Percentiles rank a stretch among this genome's conserved stretches.
Conservation (phyloP, 495 filamentous ascomycete species). For the Penicillium maclennaniae region DNA sequence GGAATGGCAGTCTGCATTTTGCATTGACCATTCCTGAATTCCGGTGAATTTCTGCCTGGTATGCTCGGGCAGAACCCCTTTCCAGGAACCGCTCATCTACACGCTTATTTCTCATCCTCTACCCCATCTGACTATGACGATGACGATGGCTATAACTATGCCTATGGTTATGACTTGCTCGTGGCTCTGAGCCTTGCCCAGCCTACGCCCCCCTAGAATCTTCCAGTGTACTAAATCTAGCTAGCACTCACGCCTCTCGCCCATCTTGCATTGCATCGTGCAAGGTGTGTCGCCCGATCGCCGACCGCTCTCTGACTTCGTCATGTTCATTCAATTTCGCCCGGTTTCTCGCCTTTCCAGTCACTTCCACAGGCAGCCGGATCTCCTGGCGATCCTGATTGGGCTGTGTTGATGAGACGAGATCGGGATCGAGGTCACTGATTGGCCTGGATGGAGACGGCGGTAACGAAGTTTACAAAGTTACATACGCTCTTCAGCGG, state of each 20-base stretch:
- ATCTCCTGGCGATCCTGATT: conserved; percentile 16
- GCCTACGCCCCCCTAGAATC: no score
- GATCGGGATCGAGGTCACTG: conserved; percentile 6
- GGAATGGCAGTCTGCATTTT: no score
- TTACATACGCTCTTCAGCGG: background rate
- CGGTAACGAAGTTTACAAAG: background rate
- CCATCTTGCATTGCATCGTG: conserved; percentile 8
- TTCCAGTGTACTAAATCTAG: no score
- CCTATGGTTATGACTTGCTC: no score
- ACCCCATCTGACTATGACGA: no score
- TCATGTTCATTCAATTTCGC: background rate
- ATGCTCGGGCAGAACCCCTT: conserved; percentile 14
- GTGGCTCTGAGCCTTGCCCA: no score
- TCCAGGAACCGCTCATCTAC: conserved; percentile 10
- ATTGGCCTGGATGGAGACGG: conserved; percentile 9
- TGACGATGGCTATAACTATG: no score
- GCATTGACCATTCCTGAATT: background rate
- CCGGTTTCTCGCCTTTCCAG: background rate
- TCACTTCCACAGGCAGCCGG: conserved; percentile 1
- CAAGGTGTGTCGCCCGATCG: conserved; percentile 8
- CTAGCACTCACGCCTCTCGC: background rate
- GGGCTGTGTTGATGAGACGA: conserved; percentile 2
- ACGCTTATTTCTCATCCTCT: background rate
- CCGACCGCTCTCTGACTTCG: background rate
- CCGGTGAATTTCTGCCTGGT: conserved; percentile 8